Percentiles rank a stretch among this genome's conserved stretches.
These are phyloP conservation scores for Mycena vitilis DNA, from an alignment of 768 basidiomycete species.

Conservation along the genomic window DNA sequence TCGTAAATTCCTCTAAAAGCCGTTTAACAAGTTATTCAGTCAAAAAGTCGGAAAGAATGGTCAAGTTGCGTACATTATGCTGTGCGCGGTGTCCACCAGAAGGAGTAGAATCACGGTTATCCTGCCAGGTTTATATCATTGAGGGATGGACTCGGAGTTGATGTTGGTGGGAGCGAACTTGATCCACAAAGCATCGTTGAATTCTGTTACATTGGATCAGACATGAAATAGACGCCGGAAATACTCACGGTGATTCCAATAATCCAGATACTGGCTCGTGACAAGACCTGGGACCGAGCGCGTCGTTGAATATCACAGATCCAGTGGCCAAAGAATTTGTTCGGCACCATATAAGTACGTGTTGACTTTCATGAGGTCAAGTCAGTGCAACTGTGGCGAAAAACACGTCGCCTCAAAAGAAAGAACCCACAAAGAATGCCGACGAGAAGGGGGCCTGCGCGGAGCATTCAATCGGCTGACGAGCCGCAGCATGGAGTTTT, in stretches of 20 bases:
- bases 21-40: not conserved
- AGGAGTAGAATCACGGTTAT: conserved; percentile 41
- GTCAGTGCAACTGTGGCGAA: not conserved
- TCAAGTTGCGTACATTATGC: conserved; percentile 32
- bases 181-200: conserved; percentile 42
- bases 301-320: not conserved
- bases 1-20: conserved; percentile 41
- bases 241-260: conserved; percentile 47
- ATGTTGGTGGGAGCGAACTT: conserved; percentile 34
- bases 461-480: not conserved
- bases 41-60: not conserved
- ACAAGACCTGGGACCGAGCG: conserved; percentile 22
- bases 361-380: conserved; percentile 36
- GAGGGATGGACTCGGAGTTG: not conserved
- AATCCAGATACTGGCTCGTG: conserved; percentile 46
- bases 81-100: conserved; percentile 46
- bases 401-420: not conserved
- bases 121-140: conserved; percentile 35
- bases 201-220: conserved; percentile 36
- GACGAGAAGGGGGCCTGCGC: conserved; percentile 38
- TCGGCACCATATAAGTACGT: conserved; percentile 41
- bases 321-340: not conserved
- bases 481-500: not conserved
- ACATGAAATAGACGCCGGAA: conserved; percentile 9
- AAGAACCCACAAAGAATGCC: conserved; percentile 39